phyloP scores from a whole-genome alignment of 768 basidiomycete species.

The Suillus decipiens region DNA sequence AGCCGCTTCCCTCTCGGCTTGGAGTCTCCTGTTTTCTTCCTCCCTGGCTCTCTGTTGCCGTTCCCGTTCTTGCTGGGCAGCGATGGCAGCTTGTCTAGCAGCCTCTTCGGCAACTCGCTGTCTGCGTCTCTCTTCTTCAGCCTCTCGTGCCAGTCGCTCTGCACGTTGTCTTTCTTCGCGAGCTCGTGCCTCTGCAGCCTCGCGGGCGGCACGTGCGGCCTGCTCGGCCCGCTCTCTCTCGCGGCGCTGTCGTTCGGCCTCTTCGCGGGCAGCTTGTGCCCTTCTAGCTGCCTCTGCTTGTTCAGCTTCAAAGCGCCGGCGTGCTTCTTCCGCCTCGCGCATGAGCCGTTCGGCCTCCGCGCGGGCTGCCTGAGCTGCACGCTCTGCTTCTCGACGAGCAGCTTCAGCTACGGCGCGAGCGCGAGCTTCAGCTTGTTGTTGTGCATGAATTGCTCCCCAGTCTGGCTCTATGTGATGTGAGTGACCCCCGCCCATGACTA shows the following conservation, averaged over 20 bases:
- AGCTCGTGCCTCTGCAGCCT: conserved; percentile 27
- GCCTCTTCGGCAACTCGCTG: conserved; percentile 24
- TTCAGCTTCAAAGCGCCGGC: neutral
- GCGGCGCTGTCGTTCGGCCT: conserved; percentile 25
- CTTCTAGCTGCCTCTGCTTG: conserved; percentile 16
- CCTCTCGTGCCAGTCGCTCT: conserved; percentile 18
- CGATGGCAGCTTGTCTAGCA: conserved; percentile 22
- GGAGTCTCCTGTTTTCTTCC: conserved; percentile 9
- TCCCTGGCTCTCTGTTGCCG: conserved; percentile 24
- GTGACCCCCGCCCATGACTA: conserved; percentile 28
- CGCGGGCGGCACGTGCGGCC: conserved; percentile 25
- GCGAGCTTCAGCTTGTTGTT: conserved; percentile 18
- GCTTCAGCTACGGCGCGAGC: conserved; percentile 10
- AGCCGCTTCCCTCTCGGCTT: conserved; percentile 20
- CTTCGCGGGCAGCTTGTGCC: conserved; percentile 24
- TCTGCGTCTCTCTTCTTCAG: conserved; percentile 26
- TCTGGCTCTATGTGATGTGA: conserved; percentile 26
- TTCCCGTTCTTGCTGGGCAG: conserved; percentile 27
- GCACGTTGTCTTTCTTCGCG: conserved; percentile 26
- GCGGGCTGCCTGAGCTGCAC: conserved; percentile 25
- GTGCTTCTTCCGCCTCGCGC: neutral
- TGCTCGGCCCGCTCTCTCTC: conserved; percentile 22
- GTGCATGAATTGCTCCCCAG: conserved; percentile 24
- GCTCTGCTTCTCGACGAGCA: conserved; percentile 22
- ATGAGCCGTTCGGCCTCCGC: conserved; percentile 25